phyloP scores from a whole-genome alignment of 2,329 filamentous ascomycete species.

The Leptographium flavum region DNA sequence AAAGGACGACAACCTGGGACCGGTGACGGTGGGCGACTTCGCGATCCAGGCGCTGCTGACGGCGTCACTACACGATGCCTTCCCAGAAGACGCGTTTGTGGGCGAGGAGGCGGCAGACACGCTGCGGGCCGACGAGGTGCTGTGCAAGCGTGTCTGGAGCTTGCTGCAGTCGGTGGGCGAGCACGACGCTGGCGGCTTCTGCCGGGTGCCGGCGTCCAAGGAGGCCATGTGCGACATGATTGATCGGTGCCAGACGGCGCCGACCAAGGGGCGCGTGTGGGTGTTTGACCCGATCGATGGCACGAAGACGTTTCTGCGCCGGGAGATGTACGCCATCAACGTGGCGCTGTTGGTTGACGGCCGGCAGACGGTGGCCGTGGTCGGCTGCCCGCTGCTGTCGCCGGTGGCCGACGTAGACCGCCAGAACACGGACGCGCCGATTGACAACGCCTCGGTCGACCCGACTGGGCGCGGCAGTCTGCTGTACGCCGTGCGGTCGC shows the following conservation, averaged over 20 bases:
- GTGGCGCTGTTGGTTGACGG: slow-evolving; percentile 36
- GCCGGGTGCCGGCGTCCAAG: slow-evolving; percentile 20
- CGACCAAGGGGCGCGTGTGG: slow-evolving; percentile 32
- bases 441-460: slow-evolving; percentile 31
- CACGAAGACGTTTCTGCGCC: slow-evolving; percentile 39
- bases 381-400: slow-evolving; percentile 28
- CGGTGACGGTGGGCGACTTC: slow-evolving; percentile 46
- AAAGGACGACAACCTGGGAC: slow-evolving; percentile 37
- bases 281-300: slow-evolving; percentile 48
- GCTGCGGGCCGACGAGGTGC: slow-evolving; percentile 25
- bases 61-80: slow-evolving; percentile 31
- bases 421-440: slow-evolving; percentile 23
- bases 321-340: slow-evolving; percentile 43
- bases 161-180: slow-evolving; percentile 22
- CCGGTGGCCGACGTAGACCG: slow-evolving; percentile 26
- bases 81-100: slow-evolving; percentile 36
- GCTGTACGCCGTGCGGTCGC: slow-evolving; percentile 31
- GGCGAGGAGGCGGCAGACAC: slow-evolving; percentile 40
- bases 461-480: slow-evolving; percentile 30
- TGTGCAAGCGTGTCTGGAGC: slow-evolving; percentile 33
- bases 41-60: slow-evolving; percentile 42
- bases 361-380: slow-evolving; percentile 32
- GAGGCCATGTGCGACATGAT: slow-evolving; percentile 38
- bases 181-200: slow-evolving; percentile 15
- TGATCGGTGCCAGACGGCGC: slow-evolving; percentile 30